phyloP scores from a whole-genome alignment of 2,329 filamentous ascomycete species.

The Talaromyces albobiverticillius region DNA sequence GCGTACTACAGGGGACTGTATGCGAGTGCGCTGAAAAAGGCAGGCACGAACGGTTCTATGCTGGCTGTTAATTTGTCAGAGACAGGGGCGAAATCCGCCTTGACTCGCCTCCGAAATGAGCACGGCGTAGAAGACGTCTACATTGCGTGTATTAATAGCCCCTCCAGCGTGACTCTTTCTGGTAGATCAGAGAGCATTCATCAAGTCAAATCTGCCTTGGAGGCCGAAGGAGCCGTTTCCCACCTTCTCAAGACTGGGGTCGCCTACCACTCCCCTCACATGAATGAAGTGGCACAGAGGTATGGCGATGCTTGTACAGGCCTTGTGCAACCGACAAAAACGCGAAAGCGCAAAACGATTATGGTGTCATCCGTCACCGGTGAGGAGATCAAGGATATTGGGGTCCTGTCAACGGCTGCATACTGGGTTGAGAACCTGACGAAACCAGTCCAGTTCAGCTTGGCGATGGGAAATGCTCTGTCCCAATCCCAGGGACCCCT shows the following conservation, averaged over 20 bases:
- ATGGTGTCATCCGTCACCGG: conserved; percentile 27
- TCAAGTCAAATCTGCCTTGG: no score
- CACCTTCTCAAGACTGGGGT: no score
- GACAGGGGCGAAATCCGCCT: neutral
- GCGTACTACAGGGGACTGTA: conserved; percentile 23
- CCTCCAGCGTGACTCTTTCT: conserved; percentile 52
- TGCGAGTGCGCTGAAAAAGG: conserved; percentile 11
- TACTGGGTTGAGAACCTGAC: conserved; percentile 33
- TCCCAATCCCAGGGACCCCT: neutral
- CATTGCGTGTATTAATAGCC: conserved; percentile 50
- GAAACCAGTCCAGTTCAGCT: conserved; percentile 20
- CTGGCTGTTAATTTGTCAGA: conserved; percentile 22
- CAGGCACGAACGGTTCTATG: conserved; percentile 25
- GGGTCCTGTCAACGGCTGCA: conserved; percentile 11
- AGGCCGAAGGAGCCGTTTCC: no score
- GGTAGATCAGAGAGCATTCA: no score
- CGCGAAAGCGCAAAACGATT: no score
- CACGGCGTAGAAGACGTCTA: conserved; percentile 17
- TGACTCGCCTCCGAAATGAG: neutral
- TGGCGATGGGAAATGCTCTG: neutral
- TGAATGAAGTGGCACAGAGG: conserved; percentile 12
- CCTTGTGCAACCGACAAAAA: no score
- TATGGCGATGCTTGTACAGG: conserved; percentile 12
- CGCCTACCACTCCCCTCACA: conserved; percentile 26
- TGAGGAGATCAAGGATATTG: no score